Conservation (phyloP, 139 green algal species). For the Micromonas pusilla region DNA sequence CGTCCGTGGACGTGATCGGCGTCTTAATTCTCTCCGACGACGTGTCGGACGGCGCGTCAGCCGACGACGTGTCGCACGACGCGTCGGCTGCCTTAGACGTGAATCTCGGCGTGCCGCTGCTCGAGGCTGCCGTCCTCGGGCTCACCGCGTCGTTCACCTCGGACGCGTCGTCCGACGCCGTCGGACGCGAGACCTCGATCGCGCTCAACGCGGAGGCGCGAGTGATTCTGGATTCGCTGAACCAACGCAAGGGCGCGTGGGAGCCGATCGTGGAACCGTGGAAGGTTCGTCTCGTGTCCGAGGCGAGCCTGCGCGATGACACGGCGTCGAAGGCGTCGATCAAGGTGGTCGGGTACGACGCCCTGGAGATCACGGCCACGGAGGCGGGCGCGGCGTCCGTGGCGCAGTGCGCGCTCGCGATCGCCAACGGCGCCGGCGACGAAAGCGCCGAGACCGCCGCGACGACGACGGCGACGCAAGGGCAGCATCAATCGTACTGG, state of each 20-base stretch:
- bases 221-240: background rate
- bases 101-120: background rate
- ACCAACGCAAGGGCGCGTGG: background rate
- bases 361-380: background rate
- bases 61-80: no score
- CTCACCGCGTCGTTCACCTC: background rate
- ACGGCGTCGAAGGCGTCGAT: background rate
- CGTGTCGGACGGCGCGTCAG: no score
- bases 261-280: background rate
- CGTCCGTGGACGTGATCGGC: no score
- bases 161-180: no score
- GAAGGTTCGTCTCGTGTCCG: background rate
- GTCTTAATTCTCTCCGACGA: no score
- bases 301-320: background rate
- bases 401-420: background rate
- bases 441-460: no score
- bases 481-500: background rate
- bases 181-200: background rate
- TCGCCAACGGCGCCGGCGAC: background rate
- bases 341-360: background rate
- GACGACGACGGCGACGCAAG: no score
- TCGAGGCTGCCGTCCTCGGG: background rate
- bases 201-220: background rate
- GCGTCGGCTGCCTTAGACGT: background rate
- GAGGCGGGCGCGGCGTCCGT: background rate